Conservation (phyloP, 2,329 filamentous ascomycete genomes). For the Verticillium nubilum region DNA sequence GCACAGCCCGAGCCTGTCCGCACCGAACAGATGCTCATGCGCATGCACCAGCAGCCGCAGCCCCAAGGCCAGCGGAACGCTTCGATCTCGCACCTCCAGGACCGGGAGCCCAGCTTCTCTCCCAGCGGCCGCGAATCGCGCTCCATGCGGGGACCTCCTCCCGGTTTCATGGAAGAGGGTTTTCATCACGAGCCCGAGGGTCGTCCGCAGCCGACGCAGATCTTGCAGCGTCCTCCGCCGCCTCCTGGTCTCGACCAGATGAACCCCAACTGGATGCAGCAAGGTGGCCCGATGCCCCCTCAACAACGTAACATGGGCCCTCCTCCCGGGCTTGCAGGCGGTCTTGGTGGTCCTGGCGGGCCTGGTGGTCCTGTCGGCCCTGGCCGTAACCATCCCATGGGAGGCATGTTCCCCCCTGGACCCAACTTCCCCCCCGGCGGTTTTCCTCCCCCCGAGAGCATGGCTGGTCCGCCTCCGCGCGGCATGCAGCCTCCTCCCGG, state of each 20-base stretch:
- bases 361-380: constrained; percentile 19
- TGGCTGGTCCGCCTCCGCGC: constrained; percentile 46
- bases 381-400: constrained; percentile 40
- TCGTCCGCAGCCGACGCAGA: constrained; percentile 54
- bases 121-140: constrained; percentile 27
- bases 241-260: constrained; percentile 57
- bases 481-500: constrained; percentile 54
- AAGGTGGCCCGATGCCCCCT: constrained; percentile 26
- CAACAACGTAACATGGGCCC: constrained; percentile 45
- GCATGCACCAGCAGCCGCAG: constrained; percentile 27
- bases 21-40: constrained; percentile 47
- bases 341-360: constrained; percentile 44
- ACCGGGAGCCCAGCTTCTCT: constrained; percentile 41
- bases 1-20: constrained; percentile 43
- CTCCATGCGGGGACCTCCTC: constrained; percentile 38
- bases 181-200: constrained; percentile 48
- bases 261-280: constrained; percentile 46
- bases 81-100: constrained; percentile 38
- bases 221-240: constrained; percentile 57
- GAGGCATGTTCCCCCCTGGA: constrained; percentile 52
- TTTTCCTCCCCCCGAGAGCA: constrained; percentile 41
- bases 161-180: constrained; percentile 49
- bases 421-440: constrained; percentile 52
- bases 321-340: constrained; percentile 50
- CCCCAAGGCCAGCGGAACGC: constrained; percentile 39